phyloP scores from a whole-genome alignment of 129 eudicot genomes.

The Arctium lappa region DNA sequence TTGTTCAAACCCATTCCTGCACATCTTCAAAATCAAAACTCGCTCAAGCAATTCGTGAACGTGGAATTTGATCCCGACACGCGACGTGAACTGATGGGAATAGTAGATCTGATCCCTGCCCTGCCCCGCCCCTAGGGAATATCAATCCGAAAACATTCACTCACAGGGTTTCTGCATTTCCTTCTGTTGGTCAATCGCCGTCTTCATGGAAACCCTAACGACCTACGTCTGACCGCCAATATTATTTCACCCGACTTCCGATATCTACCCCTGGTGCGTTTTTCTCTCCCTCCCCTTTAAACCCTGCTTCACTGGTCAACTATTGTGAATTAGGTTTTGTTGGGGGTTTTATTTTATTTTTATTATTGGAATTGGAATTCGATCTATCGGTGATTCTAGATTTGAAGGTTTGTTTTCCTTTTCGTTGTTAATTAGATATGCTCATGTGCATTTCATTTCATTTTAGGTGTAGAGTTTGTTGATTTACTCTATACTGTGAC shows the following conservation, averaged over 20 bases:
- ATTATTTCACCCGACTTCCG: background rate
- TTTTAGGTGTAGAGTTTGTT: conserved; percentile 6
- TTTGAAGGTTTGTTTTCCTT: background rate
- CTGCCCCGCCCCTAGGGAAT: conserved; percentile 16
- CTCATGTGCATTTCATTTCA: background rate
- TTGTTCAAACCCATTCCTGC: too few relatives aligned
- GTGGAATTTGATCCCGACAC: too few relatives aligned
- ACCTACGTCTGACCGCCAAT: conserved; percentile 21
- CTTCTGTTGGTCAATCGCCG: conserved; percentile 25
- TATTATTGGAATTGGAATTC: background rate
- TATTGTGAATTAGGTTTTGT: conserved; percentile 4
- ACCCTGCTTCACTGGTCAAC: background rate
- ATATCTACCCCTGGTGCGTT: conserved; percentile 14
- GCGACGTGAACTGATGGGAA: conserved; percentile 14
- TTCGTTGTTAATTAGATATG: conserved; percentile 15
- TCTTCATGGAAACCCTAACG: conserved; percentile 35
- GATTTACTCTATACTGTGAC: background rate
- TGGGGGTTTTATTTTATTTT: background rate
- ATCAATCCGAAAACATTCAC: background rate
- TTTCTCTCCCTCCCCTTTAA: background rate
- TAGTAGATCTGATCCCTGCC: conserved; percentile 18
- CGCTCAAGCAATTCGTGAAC: too few relatives aligned
- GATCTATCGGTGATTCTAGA: background rate
- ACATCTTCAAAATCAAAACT: too few relatives aligned
- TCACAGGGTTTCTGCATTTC: background rate